phyloP scores from a whole-genome alignment of 805 yeast species.

The Yamadazyma akitaensis region DNA sequence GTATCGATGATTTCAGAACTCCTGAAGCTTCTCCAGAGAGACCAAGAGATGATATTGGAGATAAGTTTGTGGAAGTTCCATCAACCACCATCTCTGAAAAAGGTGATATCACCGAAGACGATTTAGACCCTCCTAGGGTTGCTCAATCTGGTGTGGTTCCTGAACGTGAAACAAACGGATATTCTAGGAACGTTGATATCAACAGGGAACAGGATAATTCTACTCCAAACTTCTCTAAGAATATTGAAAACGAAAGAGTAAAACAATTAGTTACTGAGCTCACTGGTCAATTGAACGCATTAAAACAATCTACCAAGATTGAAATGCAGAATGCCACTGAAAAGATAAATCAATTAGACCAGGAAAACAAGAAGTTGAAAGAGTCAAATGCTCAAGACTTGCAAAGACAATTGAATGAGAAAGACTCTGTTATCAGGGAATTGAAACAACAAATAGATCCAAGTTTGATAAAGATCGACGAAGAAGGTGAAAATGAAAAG shows the following conservation, averaged over 20 bases:
- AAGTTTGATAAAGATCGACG: slow-evolving; percentile 16
- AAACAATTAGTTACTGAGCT: slow-evolving; percentile 32
- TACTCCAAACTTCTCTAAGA: slow-evolving; percentile 11
- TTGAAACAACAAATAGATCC: slow-evolving; percentile 28
- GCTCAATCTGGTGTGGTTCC: not conserved
- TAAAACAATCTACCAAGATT: slow-evolving; percentile 32
- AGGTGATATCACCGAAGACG: slow-evolving; percentile 15
- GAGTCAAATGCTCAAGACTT: slow-evolving; percentile 11
- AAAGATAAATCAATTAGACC: slow-evolving; percentile 48
- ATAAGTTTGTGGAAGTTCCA: slow-evolving; percentile 31
- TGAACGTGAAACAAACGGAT: slow-evolving; percentile 3
- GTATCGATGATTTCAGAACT: slow-evolving; percentile 29
- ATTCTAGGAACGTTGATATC: slow-evolving; percentile 1
- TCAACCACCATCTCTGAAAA: slow-evolving; percentile 20
- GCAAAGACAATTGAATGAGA: slow-evolving; percentile 25
- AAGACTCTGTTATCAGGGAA: slow-evolving; percentile 29
- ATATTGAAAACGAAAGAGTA: slow-evolving; percentile 23
- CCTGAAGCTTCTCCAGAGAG: slow-evolving; percentile 28
- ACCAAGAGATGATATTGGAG: slow-evolving; percentile 9
- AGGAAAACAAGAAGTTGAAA: slow-evolving; percentile 14
- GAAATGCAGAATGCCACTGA: slow-evolving; percentile 59
- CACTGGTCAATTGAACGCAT: slow-evolving; percentile 29
- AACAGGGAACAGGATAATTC: slow-evolving; percentile 11
- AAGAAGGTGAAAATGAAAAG: slow-evolving; percentile 18
- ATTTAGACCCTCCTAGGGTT: slow-evolving; percentile 5